Base-by-base conservation (phyloP, 495 filamentous ascomycete genomes). In the Neurospora sp. region DNA sequence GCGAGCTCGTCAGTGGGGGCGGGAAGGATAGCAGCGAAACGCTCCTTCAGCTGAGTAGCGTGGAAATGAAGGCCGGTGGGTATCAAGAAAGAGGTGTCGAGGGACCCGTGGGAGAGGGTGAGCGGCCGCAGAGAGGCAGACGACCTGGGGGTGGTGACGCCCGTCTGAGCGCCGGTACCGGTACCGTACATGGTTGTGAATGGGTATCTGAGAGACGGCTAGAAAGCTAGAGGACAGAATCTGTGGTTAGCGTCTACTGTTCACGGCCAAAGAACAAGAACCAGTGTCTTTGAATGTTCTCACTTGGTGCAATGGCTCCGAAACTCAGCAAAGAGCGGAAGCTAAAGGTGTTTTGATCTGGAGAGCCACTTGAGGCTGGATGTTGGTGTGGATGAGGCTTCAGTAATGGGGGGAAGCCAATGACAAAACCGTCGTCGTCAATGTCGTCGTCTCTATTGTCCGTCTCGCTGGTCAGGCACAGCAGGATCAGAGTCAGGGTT, bases 31-130 rank as follows among this genome's bases (percentile, higher is more conserved):
- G 91, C 86, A 48, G 88, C 89, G 82, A 99, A 98, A 69, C 87
- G 86, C 75, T 97, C 93, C 84, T 94, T 94, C 76, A 97, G 87
- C 83, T 96, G 92, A 38, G 93, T 92, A 74, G 96, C 96, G 82
- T 94, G 94, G 87, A 96, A 99, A 84, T 99, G 96, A 74, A 97
- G 87, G 73, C 90, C 90, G 73, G 96, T 98, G 23, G 96, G 96
- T 74, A 99, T 92, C 74, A 97, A 90, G 83, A 98, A 93, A 54
- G 94, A 93, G 79, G 95, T 91, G 77, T 98, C 96, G 81, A 99
- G 93, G 18, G 93, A 94, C 76, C 96, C 96, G 83, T 99, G 96
- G 70, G 89, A 88, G 77, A 99, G 88, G 76, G 91, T 92, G 72
- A 99, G 89, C 44, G 96, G 94, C 73, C 96, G 91, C 73, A 97